Evolutionary conservation across 352 stramenopile genomes (phyloP), one percentile per base, ranked within the genome.

Genomic region (Halophytophthora batemanensis): DNA sequence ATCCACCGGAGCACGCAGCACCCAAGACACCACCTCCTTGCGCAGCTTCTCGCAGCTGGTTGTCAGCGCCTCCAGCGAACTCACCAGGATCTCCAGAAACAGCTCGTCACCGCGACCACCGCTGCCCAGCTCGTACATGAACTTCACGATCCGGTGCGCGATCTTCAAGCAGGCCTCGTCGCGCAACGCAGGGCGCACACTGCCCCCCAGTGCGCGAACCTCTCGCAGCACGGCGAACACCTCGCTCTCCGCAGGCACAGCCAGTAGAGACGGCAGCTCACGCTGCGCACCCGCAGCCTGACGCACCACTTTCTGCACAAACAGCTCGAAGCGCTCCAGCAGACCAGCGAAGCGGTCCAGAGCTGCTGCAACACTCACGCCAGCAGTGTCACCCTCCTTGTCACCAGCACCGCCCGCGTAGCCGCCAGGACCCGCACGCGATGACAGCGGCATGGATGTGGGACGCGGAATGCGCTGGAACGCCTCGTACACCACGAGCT

Each of bases 401-500:
- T 88, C 73, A 6, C 72, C 42, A 33, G 50, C 38, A 18, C 59
- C 66, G n/a, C 50, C 60, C 6, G 64, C 50, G 45, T 69, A 73
- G 19, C 60, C 52, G 3, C 58, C 56, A 47, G 64, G 50, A 17
- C 64, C 70, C 5, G 69, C 50, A 54, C 81, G 80, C 38, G 77
- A 81, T 18, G 64, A 72, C 36, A 91, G 75, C 37, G 91, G 80
- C 74, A 97, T 92, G 28, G 82, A 90, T 21, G 87, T 91, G 33
- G 93, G 93, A 29, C 96, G 85, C 21, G 95, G 90, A 33, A 97
- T 95, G 45, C 95, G 85, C 66, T 98, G 93, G 66, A 99, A 99
- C 12, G 94, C 95, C 55, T 99, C 96, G 62, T 99, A 99, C 18
- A 99, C 93, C 5, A 97, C 77, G 29, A 99, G 82, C 59, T 99